These are phyloP conservation scores for Thermothielavioides terrestris DNA, from an alignment of 495 filamentous ascomycete genomes.

Conservation along the genomic window DNA sequence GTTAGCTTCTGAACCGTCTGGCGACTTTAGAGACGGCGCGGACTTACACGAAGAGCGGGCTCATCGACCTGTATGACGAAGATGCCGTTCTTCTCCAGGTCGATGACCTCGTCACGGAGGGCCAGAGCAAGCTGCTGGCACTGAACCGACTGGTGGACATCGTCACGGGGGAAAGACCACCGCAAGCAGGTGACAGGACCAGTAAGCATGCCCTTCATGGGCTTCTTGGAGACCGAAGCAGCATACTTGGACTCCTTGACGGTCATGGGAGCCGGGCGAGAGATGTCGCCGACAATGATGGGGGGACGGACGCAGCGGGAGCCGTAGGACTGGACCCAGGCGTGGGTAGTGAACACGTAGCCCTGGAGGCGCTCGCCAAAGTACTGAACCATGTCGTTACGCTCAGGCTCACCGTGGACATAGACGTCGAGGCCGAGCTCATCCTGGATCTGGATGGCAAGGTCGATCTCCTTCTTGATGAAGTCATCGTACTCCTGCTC, in stretches of 20 bases:
- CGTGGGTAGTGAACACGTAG: slow-evolving; percentile 98
- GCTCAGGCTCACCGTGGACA: slow-evolving; percentile 97
- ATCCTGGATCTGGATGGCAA: slow-evolving; percentile 91
- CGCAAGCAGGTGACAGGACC: slow-evolving; percentile 96
- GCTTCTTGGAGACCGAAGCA: slow-evolving; percentile 89
- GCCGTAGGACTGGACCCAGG: slow-evolving; percentile 96
- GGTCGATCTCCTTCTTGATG: slow-evolving; percentile 94
- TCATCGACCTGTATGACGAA: slow-evolving; percentile 98
- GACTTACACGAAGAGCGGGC: slow-evolving; percentile 71
- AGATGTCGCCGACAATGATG: slow-evolving; percentile 97
- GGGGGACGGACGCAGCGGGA: slow-evolving; percentile 96
- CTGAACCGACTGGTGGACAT: slow-evolving; percentile 97
- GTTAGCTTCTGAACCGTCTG: not conserved
- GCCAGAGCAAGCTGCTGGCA: slow-evolving; percentile 97
- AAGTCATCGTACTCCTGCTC: slow-evolving; percentile 90
- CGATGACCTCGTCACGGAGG: slow-evolving; percentile 95
- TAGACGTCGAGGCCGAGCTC: slow-evolving; percentile 89
- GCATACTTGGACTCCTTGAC: slow-evolving; percentile 99
- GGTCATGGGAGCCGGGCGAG: slow-evolving; percentile 91
- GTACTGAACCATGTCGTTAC: slow-evolving; percentile 99
- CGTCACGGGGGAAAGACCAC: slow-evolving; percentile 99
- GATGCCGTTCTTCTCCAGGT: slow-evolving; percentile 92
- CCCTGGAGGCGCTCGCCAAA: slow-evolving; percentile 95
- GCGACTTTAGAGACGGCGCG: too few species aligned
- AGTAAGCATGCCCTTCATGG: slow-evolving; percentile 99